A percentile compares a stretch with the other conserved stretches of the same genome.
Conservation (phyloP, 306 rosid genomes). For the Vigna trinervia region DNA sequence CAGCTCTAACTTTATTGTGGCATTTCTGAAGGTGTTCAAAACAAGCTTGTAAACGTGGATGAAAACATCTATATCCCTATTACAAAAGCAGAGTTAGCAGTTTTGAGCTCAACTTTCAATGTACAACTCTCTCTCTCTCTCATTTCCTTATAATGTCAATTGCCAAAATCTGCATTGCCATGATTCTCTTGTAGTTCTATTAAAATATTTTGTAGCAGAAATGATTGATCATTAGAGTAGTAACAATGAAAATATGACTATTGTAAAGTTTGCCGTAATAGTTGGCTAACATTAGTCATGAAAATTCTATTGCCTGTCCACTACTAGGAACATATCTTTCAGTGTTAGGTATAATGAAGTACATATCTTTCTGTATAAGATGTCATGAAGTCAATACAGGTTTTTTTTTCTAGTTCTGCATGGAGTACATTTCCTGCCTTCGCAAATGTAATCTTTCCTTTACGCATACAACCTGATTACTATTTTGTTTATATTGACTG, state of each 20-base stretch:
- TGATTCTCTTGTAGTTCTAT: constrained; percentile 19
- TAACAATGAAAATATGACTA: constrained; percentile 23
- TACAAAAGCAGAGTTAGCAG: constrained; percentile 82
- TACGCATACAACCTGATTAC: not conserved
- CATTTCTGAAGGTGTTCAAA: constrained; percentile 74
- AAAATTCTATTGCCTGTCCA: constrained; percentile 6
- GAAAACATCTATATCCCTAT: constrained; percentile 80
- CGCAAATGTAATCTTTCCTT: not conserved
- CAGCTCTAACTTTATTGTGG: constrained; percentile 37
- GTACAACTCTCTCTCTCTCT: constrained; percentile 51
- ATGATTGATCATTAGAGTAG: constrained; percentile 16
- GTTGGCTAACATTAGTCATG: not conserved
- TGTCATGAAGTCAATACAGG: not conserved
- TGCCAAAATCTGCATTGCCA: not conserved
- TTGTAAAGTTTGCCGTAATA: not conserved
- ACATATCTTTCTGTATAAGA: not conserved
- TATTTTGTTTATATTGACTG: not conserved
- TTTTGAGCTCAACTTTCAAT: constrained; percentile 78
- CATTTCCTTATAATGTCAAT: not conserved
- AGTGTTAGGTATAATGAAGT: not conserved
- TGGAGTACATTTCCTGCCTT: not conserved
- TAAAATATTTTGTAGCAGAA: constrained; percentile 1
- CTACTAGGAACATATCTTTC: constrained; percentile 24
- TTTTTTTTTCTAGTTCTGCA: not conserved
- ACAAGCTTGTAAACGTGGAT: constrained; percentile 75